Base-by-base conservation (phyloP, 208 protist genomes). In the Novymonas esmeraldas region DNA sequence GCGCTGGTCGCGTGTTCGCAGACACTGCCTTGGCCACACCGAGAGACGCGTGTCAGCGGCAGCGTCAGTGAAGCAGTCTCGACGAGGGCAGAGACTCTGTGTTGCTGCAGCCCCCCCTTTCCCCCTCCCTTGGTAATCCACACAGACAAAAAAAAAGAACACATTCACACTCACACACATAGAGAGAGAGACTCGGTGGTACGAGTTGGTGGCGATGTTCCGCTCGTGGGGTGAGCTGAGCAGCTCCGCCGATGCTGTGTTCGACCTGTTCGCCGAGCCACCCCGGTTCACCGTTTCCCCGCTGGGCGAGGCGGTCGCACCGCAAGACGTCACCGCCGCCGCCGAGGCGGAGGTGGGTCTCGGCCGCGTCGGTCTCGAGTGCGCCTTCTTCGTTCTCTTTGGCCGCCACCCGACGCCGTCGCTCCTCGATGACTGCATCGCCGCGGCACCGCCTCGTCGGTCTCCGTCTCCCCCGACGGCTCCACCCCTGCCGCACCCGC, bases 141-240 rank as follows among this genome's bases (percentile, higher is more conserved):
- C n/a, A n/a, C n/a, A n/a, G n/a, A n/a, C n/a, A n/a, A n/a, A n/a
- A n/a, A n/a, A n/a, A n/a, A n/a, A n/a, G n/a, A n/a, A n/a, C n/a
- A n/a, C n/a, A n/a, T n/a, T n/a, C n/a, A n/a, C n/a, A n/a, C n/a
- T n/a, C n/a, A n/a, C n/a, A n/a, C n/a, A n/a, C n/a, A n/a, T n/a
- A n/a, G n/a, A n/a, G n/a, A n/a, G n/a, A n/a, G n/a, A n/a, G n/a
- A n/a, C n/a, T n/a, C n/a, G n/a, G n/a, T n/a, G n/a, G n/a, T n/a
- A n/a, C n/a, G n/a, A n/a, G n/a, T n/a, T n/a, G n/a, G n/a, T n/a
- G 36, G 20, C n/a, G 6, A 90, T 90, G 84, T 90, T 79, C 56
- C 79, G 81, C 20, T 85, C 84, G 3, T 64, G 58, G 56, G 78
- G 78, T 33, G 78, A 90, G 63, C 57, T 90, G 28, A 60, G 48